Evolutionary conservation across 1,284 basidiomycete genomes (phyloP).

Genomic region (Leccinum variabile): DNA sequence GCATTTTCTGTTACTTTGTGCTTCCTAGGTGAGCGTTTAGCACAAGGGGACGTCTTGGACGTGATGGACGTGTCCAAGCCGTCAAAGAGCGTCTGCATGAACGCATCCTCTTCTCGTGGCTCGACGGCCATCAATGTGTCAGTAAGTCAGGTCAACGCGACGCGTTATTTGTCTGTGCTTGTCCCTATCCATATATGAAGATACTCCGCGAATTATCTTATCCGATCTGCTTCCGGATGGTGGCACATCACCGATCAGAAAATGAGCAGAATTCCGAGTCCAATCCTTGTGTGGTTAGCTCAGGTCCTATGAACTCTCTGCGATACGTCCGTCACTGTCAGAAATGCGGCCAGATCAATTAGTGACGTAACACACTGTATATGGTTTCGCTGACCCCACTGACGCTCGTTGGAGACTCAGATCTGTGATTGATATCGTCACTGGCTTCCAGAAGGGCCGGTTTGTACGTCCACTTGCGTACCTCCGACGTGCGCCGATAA

Average conservation of each 20-base stretch:
- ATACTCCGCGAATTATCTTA: slow-evolving; percentile 19
- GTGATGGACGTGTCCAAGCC: slow-evolving; percentile 41
- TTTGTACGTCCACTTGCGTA: neutral
- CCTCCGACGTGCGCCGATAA: slow-evolving; percentile 7
- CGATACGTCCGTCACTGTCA: neutral
- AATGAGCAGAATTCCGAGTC: neutral
- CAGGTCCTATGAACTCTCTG: neutral
- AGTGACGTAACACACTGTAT: neutral
- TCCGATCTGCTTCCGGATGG: slow-evolving; percentile 9
- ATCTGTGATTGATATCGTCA: neutral
- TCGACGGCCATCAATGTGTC: slow-evolving; percentile 19
- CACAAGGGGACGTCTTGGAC: neutral
- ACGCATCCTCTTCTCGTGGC: slow-evolving; percentile 42
- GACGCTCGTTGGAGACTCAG: neutral
- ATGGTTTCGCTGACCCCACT: neutral
- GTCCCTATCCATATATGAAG: neutral
- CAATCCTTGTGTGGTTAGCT: neutral
- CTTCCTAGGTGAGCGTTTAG: slow-evolving; percentile 14
- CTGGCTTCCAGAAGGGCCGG: neutral
- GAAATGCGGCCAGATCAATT: neutral
- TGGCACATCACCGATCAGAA: neutral
- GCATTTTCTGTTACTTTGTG: slow-evolving; percentile 6
- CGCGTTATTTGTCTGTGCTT: slow-evolving; percentile 32
- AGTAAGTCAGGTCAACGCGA: slow-evolving; percentile 14
- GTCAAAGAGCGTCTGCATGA: slow-evolving; percentile 48